Evolutionary conservation across 192 early-diverging fungal genomes (phyloP).

Genomic region (Umbelopsis sp.): DNA sequence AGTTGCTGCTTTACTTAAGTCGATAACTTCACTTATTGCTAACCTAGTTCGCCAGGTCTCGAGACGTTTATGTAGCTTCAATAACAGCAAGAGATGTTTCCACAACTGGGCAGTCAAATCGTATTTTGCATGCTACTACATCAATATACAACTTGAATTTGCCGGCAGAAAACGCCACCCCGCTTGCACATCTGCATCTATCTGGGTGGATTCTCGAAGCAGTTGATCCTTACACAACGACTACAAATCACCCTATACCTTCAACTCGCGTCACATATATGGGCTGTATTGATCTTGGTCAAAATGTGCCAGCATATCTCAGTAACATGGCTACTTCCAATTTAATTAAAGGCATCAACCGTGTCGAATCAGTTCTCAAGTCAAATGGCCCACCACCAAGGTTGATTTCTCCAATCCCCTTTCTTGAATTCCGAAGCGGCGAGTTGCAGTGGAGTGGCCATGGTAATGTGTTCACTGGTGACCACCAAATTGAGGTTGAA

Average conservation of each 20-base stretch:
- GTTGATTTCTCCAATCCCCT: constrained; percentile 28
- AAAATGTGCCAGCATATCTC: constrained; percentile 47
- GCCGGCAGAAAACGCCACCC: constrained; percentile 8
- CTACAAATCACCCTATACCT: constrained; percentile 54
- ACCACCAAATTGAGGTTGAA: constrained; percentile 15
- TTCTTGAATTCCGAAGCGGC: constrained; percentile 36
- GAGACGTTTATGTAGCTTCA: constrained; percentile 45
- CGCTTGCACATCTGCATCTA: constrained; percentile 42
- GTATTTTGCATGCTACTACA: constrained; percentile 33
- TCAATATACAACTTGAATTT: constrained; percentile 30
- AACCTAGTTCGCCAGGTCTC: constrained; percentile 31
- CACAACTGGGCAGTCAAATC: constrained; percentile 12
- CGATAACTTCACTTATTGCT: not conserved
- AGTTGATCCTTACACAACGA: constrained; percentile 55
- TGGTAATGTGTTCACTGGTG: not conserved
- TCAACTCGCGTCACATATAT: constrained; percentile 55
- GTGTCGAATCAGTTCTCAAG: constrained; percentile 49
- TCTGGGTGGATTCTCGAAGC: constrained; percentile 58
- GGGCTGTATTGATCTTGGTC: constrained; percentile 48
- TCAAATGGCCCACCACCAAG: constrained; percentile 44
- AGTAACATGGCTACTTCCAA: constrained; percentile 48
- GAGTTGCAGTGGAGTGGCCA: constrained; percentile 23
- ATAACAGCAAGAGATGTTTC: constrained; percentile 36
- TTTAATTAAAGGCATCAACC: constrained; percentile 44
- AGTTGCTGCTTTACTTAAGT: not conserved